A percentile compares a stretch with the other conserved stretches of the same genome.
These are phyloP conservation scores for Lentinula novae-zelandiae DNA, from an alignment of 1,284 basidiomycete genomes.

Conservation along the genomic window DNA sequence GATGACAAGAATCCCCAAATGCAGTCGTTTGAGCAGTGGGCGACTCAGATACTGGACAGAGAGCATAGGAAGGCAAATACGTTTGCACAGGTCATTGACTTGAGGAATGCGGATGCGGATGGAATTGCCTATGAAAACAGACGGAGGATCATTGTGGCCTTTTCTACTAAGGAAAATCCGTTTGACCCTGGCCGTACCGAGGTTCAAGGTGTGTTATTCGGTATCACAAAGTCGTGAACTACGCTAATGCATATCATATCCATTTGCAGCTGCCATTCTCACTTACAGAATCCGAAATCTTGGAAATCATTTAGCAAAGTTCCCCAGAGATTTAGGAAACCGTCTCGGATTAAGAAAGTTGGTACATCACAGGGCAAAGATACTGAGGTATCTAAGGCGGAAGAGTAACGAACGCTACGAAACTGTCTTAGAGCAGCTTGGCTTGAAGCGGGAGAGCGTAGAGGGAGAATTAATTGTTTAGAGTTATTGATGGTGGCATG, in stretches of 20 bases:
- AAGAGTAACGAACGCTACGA: slow-evolving; percentile 73
- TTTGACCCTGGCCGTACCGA: slow-evolving; percentile 80
- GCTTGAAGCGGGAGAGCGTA: slow-evolving; percentile 75
- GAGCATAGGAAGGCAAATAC: slow-evolving; percentile 61
- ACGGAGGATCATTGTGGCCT: slow-evolving; percentile 73
- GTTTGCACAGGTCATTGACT: slow-evolving; percentile 74
- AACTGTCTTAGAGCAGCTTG: slow-evolving; percentile 67
- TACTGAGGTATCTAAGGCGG: slow-evolving; percentile 79
- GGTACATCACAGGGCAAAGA: slow-evolving; percentile 79
- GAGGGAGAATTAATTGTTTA: slow-evolving; percentile 84
- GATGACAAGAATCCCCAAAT: neutral
- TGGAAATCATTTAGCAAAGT: slow-evolving; percentile 66
- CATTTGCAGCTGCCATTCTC: slow-evolving; percentile 71
- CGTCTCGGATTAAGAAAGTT: slow-evolving; percentile 70
- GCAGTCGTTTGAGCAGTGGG: slow-evolving; percentile 12
- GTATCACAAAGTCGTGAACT: neutral
- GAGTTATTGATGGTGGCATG: neutral
- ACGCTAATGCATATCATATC: neutral
- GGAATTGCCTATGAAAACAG: slow-evolving; percentile 88
- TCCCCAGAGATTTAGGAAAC: slow-evolving; percentile 79
- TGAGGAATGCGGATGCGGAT: slow-evolving; percentile 82
- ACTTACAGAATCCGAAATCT: slow-evolving; percentile 86
- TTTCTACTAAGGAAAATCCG: slow-evolving; percentile 69
- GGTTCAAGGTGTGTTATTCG: slow-evolving; percentile 72
- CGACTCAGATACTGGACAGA: slow-evolving; percentile 22